A percentile compares a stretch with the other conserved stretches of the same genome.
These are phyloP conservation scores for Acanthamoeba comandoni DNA, from an alignment of 208 protist genomes.

Conservation along the genomic window DNA sequence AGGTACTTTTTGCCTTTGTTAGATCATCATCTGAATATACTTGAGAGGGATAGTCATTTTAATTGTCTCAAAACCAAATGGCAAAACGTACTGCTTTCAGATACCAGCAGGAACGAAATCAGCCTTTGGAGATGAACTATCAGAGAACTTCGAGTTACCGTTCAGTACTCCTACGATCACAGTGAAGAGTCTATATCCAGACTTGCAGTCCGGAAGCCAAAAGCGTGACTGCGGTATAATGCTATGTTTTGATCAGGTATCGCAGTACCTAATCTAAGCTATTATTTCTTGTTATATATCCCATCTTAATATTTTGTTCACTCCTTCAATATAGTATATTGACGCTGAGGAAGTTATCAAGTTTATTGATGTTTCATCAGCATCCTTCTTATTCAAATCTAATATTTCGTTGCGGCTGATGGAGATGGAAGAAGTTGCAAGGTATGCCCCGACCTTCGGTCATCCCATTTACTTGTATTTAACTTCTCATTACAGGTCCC, in stretches of 20 bases:
- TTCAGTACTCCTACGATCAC: constrained; percentile 6
- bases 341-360: constrained; percentile 31
- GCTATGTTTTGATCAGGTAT: constrained; percentile 41
- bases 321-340: neutral
- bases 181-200: constrained; percentile 37
- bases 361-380: constrained; percentile 31
- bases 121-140: constrained; percentile 27
- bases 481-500: constrained; percentile 17
- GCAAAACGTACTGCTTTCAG: neutral
- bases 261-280: too few relatives aligned
- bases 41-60: neutral
- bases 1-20: too few relatives aligned
- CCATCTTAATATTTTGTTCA: too few relatives aligned
- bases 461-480: too few relatives aligned
- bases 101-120: constrained; percentile 25
- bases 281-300: too few relatives aligned
- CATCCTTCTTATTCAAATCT: neutral
- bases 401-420: constrained; percentile 17
- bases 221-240: constrained; percentile 69
- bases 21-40: neutral
- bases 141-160: constrained; percentile 7
- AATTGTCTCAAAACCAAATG: neutral
- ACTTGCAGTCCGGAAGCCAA: neutral
- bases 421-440: constrained; percentile 54
- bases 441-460: too few relatives aligned